Base-by-base conservation (phyloP, 2,329 filamentous ascomycete genomes). In the Penicillium brevicompactum region DNA sequence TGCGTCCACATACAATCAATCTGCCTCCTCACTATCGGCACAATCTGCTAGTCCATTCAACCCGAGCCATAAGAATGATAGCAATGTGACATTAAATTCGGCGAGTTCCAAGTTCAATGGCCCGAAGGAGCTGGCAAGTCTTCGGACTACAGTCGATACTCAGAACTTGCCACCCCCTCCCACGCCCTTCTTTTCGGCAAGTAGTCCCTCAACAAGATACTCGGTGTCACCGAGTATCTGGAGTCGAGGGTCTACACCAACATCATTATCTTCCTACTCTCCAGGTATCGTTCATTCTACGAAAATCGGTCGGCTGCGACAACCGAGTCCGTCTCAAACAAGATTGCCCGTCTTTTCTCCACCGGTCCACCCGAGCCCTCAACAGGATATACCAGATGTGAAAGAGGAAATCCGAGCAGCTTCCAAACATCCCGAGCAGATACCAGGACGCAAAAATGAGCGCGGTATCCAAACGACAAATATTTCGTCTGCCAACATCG, bases 221-320 rank as follows among this genome's bases (percentile, higher is more conserved):
- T 78, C 77, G 8, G 74, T 74, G 31, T 79, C 77, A 10, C 76
- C 77, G 0, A 75, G 76, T 6, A 70, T 76, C 53, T 79, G 75
- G 75, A 77, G 76, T 61, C 70, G 77, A 50, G 76, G 70, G 5
- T 80, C 78, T 5, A 81, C 79, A 4, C 79, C 79, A 2, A 80
- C 77, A 13, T 79, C 79, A 3, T 64, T 80, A 54, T 80, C 78
- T 10, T 81, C 79, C 11, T 76, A 78, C 54, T 81, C 79, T 4
- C 78, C 79, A 5, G 76, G 77, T 6, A 71, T 79, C 50, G 66
- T 74, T 37, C 70, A 75, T 16, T 69, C 76, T n/a, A 65, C 68
- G 3, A 77, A 78, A 49, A 53, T 70, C 49, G 65, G 68, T 27
- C 66, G 72, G 38, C 56, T 72, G 37, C 72, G 70, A 61, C 73